Percentiles rank a stretch among this genome's conserved stretches.
Evolutionary conservation across 2,329 filamentous ascomycete genomes (phyloP).

Genomic region (Podosphaera aphanis): DNA sequence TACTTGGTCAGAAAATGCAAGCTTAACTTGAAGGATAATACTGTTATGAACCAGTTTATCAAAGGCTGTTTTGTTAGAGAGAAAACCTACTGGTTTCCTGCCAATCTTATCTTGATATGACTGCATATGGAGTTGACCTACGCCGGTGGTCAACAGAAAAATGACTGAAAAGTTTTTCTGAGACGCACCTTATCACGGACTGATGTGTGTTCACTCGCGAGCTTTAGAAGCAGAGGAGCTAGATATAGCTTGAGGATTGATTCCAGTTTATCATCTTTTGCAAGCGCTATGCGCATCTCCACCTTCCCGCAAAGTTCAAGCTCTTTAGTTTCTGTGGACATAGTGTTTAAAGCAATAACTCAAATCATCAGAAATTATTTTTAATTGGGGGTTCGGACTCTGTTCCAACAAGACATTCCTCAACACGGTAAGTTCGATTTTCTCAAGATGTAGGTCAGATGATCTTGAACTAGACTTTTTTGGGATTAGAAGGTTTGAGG

Average conservation of each 20-base stretch:
- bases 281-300: constrained; percentile 47
- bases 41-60: not conserved
- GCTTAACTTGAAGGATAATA: too few relatives aligned
- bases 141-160: constrained; percentile 3
- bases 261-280: constrained; percentile 66
- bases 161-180: not conserved
- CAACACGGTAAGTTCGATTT: too few relatives aligned
- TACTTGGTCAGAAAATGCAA: constrained; percentile 2
- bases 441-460: too few relatives aligned
- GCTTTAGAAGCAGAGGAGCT: constrained; percentile 61
- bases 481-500: too few relatives aligned
- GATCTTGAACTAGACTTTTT: too few relatives aligned
- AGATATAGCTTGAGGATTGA: constrained; percentile 57
- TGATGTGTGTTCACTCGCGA: constrained; percentile 53
- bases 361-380: too few relatives aligned
- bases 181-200: constrained; percentile 51
- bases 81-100: constrained; percentile 16
- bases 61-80: not conserved
- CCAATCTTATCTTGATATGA: constrained; percentile 38
- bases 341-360: not conserved
- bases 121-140: constrained; percentile 45
- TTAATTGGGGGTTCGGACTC: too few relatives aligned
- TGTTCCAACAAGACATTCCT: too few relatives aligned
- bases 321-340: constrained; percentile 24
- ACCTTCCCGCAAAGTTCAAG: constrained; percentile 65